phyloP scores from a whole-genome alignment of 768 basidiomycete genomes.

The Trametes villosa region DNA sequence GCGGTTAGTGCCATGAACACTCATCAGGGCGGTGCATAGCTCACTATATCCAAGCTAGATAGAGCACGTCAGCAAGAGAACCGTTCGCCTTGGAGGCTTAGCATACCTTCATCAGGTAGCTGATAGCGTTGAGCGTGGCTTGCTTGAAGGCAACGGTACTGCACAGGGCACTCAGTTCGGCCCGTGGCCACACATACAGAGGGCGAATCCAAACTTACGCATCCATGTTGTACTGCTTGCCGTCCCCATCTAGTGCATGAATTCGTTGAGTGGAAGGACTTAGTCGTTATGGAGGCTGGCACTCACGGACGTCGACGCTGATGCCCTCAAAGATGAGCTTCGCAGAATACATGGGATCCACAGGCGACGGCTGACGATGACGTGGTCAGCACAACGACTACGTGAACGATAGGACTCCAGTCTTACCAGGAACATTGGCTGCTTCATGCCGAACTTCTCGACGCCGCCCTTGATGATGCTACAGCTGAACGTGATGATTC shows the following conservation, averaged over 20 bases:
- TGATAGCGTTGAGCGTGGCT: constrained; percentile 76
- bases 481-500: constrained; percentile 71
- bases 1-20: background rate
- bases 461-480: constrained; percentile 77
- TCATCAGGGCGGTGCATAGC: constrained; percentile 28
- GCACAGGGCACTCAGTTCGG: background rate
- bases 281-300: background rate
- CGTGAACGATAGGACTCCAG: background rate
- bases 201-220: constrained; percentile 45
- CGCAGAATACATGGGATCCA: constrained; percentile 76
- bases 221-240: constrained; percentile 79
- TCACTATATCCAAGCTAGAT: constrained; percentile 70
- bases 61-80: background rate
- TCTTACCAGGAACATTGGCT: constrained; percentile 73
- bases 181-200: background rate
- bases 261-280: background rate
- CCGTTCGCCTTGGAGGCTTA: background rate
- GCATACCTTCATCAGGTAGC: constrained; percentile 67
- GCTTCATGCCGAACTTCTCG: constrained; percentile 72
- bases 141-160: constrained; percentile 81
- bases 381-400: background rate
- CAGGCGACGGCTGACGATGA: constrained; percentile 60
- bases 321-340: constrained; percentile 80
- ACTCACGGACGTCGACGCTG: constrained; percentile 69
- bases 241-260: constrained; percentile 58